Base-by-base conservation (phyloP, 768 basidiomycete species). In the Rhodotorula kratochvilovae region DNA sequence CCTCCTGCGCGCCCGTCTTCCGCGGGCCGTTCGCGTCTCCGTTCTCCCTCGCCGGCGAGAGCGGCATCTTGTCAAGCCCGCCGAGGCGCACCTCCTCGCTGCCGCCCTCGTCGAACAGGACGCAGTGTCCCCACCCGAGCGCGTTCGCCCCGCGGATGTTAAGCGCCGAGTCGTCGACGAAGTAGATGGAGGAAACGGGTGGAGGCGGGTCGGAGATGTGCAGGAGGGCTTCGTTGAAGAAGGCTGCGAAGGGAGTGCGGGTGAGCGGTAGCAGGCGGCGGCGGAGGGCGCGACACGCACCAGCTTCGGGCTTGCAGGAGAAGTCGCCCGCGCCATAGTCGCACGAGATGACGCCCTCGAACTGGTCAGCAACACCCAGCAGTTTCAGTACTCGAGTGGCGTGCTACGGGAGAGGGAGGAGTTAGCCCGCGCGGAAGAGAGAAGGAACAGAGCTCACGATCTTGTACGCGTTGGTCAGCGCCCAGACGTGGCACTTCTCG, bases 261-360 rank as follows among this genome's bases (percentile, higher is more conserved):
- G 7, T 0, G 33, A 48, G 43, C 25, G 29, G 54, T 29, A 36
- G 43, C 15, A 12, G 36, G 16, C 23, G 15, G 6, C 35, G 60
- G 16, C 7, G 39, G 13, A 39, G 39, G 39, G 39, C 8, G 39
- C 39, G 3, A 2, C 7, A 46, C 69, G 5, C 15, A 70, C 73
- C 66, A 0, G 59, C 57, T 61, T 76, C 75, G 15, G 75, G 75
- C 50, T 76, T 76, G 66, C 75, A 76, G 39, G 66, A 68, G 29
- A 76, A 76, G 15, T 70, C 67, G 36, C 58, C 53, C 0, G 76
- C 68, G 45, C 66, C 68, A 45, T 77, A 78, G 42, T 77, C 75
- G 66, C 77, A 78, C 12, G 72, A 74, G 16, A 78, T 69, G 60
- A 78, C 71, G 29, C 75, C 77, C 57, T 78, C 77, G 50, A 78